These are phyloP conservation scores for Elsinoe fawcettii DNA, from an alignment of 2,329 filamentous ascomycete genomes.

Conservation along the genomic window DNA sequence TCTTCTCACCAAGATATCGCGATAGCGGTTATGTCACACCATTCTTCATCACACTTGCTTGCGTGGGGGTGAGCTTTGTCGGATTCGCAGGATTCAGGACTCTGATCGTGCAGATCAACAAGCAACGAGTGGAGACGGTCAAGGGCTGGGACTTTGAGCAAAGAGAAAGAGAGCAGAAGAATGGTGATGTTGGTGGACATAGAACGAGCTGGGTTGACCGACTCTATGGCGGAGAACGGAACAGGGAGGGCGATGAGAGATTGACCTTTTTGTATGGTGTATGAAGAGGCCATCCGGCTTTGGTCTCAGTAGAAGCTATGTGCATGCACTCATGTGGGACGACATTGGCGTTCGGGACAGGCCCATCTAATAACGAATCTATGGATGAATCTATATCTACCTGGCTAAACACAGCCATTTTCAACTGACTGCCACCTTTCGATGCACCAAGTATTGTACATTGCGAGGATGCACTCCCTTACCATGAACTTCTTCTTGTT, in stretches of 20 bases:
- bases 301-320: not conserved
- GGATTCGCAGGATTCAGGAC: slow-evolving; percentile 36
- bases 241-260: slow-evolving; percentile 38
- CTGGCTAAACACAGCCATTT: not conserved
- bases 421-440: not conserved
- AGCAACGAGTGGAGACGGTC: slow-evolving; percentile 25
- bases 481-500: no score
- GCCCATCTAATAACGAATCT: not conserved
- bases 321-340: not conserved
- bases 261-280: slow-evolving; percentile 40
- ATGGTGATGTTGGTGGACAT: slow-evolving; percentile 26
- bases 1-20: slow-evolving; percentile 39
- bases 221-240: slow-evolving; percentile 29
- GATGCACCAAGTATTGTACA: no score
- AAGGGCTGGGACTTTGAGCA: slow-evolving; percentile 31
- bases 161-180: slow-evolving; percentile 32
- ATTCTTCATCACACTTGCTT: slow-evolving; percentile 37
- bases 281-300: slow-evolving; percentile 19
- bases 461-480: no score
- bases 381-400: not conserved
- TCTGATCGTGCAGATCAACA: slow-evolving; percentile 34
- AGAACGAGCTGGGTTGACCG: slow-evolving; percentile 21
- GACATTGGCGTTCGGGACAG: not conserved
- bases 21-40: slow-evolving; percentile 35
- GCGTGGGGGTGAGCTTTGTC: slow-evolving; percentile 32